Percentiles rank a stretch among this genome's conserved stretches.
phyloP scores from a whole-genome alignment of 192 early-diverging fungal genomes.

The Dispira simplex region DNA sequence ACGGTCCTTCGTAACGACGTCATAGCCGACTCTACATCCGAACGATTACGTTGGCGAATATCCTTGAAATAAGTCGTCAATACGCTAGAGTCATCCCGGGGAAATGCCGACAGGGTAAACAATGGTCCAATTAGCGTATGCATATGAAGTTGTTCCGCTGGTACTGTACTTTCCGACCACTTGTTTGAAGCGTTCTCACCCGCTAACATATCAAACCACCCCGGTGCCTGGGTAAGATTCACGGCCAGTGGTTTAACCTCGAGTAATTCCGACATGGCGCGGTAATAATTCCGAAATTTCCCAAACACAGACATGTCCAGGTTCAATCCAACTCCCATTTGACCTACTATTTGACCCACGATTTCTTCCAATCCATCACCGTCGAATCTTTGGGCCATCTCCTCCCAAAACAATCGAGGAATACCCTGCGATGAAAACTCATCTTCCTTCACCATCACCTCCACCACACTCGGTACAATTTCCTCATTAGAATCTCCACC shows the following conservation, averaged over 20 bases:
- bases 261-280: neutral
- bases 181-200: neutral
- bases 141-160: conserved; percentile 23
- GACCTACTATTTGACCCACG: neutral
- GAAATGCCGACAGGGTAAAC: conserved; percentile 37
- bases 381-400: conserved; percentile 9
- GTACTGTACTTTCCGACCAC: neutral
- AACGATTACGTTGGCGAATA: conserved; percentile 29
- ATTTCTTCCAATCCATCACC: conserved; percentile 9
- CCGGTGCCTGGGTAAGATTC: neutral
- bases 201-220: neutral
- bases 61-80: conserved; percentile 26
- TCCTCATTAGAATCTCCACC: conserved; percentile 1
- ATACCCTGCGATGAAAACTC: neutral
- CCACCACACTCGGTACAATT: neutral
- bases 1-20: conserved; percentile 39
- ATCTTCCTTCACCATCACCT: neutral
- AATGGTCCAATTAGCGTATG: conserved; percentile 61
- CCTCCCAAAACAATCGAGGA: conserved; percentile 11
- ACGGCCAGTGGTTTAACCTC: neutral
- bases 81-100: conserved; percentile 26
- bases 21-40: conserved; percentile 36
- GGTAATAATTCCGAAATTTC: neutral
- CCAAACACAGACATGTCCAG: neutral
- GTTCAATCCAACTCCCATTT: neutral